Conservation (phyloP, 2,329 filamentous ascomycete genomes). For the Paecilomyces variotii region DNA sequence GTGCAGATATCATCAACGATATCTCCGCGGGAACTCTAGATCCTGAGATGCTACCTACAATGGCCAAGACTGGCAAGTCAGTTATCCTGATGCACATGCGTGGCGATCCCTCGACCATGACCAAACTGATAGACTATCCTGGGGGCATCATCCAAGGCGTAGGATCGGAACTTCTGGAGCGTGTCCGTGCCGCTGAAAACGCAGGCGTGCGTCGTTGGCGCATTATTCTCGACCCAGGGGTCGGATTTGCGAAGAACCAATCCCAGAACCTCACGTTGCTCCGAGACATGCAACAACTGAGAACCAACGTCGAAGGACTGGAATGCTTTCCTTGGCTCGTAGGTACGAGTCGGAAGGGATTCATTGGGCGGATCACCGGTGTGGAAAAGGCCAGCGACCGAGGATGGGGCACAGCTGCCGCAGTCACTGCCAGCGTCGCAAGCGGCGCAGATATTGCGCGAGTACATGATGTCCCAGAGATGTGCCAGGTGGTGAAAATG, state of each 20-base stretch:
- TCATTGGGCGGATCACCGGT: constrained; percentile 75
- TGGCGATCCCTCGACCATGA: constrained; percentile 78
- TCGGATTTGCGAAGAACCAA: constrained; percentile 84
- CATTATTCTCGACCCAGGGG: constrained; percentile 85
- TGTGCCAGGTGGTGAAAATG: constrained; percentile 77
- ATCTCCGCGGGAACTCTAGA: constrained; percentile 78
- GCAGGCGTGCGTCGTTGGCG: constrained; percentile 87
- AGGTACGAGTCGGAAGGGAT: constrained; percentile 80
- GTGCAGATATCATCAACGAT: constrained; percentile 92
- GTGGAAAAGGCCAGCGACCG: constrained; percentile 63
- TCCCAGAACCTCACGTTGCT: constrained; percentile 77
- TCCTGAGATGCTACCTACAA: constrained; percentile 69
- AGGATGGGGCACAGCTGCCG: constrained; percentile 78
- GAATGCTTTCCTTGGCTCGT: constrained; percentile 77
- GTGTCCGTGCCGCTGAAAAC: constrained; percentile 66
- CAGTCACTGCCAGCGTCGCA: constrained; percentile 74
- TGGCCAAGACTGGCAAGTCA: constrained; percentile 68
- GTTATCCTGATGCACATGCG: constrained; percentile 91
- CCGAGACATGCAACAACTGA: constrained; percentile 56
- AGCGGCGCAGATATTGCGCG: constrained; percentile 87
- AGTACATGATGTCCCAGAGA: constrained; percentile 84
- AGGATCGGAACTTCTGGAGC: constrained; percentile 57
- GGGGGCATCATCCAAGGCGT: constrained; percentile 59
- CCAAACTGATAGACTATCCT: constrained; percentile 58
- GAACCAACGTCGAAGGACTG: constrained; percentile 26